Evolutionary conservation across 2,329 filamentous ascomycete genomes (phyloP), one percentile per base, ranked within the genome.

Genomic region (Bertia moriformis): DNA sequence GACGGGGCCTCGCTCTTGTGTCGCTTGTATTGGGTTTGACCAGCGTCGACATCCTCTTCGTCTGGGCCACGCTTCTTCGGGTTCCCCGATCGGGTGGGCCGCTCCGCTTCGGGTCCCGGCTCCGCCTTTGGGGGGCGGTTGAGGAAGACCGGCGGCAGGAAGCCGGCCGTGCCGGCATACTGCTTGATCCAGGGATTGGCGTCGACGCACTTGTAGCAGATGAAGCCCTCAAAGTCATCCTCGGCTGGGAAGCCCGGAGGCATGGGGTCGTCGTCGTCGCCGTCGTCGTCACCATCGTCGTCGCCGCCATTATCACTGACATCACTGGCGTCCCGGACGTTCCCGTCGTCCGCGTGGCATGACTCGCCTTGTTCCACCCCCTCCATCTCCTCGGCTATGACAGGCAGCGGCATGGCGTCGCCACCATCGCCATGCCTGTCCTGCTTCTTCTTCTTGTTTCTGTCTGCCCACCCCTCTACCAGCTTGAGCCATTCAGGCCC

Each of bases 171-270:
- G 2, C 82, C 81, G 4, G 84, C 87, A 53, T 96, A 96, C 45
- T 69, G 67, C 61, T 89, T 93, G 56, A 96, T 80, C 91, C 91
- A 98, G 0, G 87, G 84, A 48, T 87, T 75, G 1, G 86, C 75
- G 30, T 88, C 78, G 13, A 93, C 71, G 49, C 91, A 98, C 54
- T 93, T 93, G 65, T 91, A 94, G 64, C 91, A 98, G 27, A 98
- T 71, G 51, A 96, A 82, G 19, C 80, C 75, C 39, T 93, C 86
- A 46, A 98, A 98, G 19, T 82, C 77, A 19, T 94, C 86, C 49
- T 96, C 89, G 0, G 71, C 67, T 0, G 91, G 91, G 48, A 98
- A 98, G 1, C 86, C 86, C 0, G 82, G 76, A 1, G 89, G 89
- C 40, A 85, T 65, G 1, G 85, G 83, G 0, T 72, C 63, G 3